Percentiles rank a stretch among this genome's conserved stretches.
These are phyloP conservation scores for Xanthoceras sorbifolium DNA, from an alignment of 345 rosid species.

Conservation along the genomic window DNA sequence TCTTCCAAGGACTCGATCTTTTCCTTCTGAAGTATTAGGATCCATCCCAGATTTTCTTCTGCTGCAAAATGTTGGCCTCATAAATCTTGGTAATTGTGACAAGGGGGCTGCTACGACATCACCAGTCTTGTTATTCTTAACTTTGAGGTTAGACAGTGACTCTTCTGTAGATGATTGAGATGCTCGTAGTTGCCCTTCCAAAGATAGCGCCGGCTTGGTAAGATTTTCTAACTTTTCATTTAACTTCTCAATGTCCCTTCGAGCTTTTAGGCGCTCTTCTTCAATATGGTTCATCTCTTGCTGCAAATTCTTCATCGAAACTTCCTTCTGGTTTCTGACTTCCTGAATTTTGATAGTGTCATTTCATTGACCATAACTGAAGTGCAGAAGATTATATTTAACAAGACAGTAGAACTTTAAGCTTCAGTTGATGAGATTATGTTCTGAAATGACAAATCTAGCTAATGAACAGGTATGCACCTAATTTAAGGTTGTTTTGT, in stretches of 20 bases:
- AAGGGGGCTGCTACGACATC: slow-evolving; percentile 36
- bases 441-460: slow-evolving; percentile 12
- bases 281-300: slow-evolving; percentile 51
- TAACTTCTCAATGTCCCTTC: slow-evolving; percentile 40
- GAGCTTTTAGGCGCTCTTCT: slow-evolving; percentile 42
- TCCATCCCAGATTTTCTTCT: slow-evolving; percentile 47
- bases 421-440: not conserved
- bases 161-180: slow-evolving; percentile 30
- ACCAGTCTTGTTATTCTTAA: slow-evolving; percentile 17
- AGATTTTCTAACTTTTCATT: slow-evolving; percentile 47
- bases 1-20: slow-evolving; percentile 25
- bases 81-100: slow-evolving; percentile 61
- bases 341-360: slow-evolving; percentile 46
- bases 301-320: slow-evolving; percentile 51
- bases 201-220: slow-evolving; percentile 36
- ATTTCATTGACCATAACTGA: slow-evolving; percentile 19
- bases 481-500: not conserved
- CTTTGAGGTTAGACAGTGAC: slow-evolving; percentile 27
- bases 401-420: not conserved
- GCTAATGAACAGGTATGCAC: slow-evolving; percentile 4
- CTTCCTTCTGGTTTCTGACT: slow-evolving; percentile 44
- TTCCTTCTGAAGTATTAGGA: slow-evolving; percentile 31
- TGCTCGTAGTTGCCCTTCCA: slow-evolving; percentile 34
- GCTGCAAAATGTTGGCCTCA: slow-evolving; percentile 79
- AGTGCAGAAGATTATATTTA: not conserved